These are phyloP conservation scores for Amanita rubescens DNA, from an alignment of 768 basidiomycete species.

Conservation along the genomic window DNA sequence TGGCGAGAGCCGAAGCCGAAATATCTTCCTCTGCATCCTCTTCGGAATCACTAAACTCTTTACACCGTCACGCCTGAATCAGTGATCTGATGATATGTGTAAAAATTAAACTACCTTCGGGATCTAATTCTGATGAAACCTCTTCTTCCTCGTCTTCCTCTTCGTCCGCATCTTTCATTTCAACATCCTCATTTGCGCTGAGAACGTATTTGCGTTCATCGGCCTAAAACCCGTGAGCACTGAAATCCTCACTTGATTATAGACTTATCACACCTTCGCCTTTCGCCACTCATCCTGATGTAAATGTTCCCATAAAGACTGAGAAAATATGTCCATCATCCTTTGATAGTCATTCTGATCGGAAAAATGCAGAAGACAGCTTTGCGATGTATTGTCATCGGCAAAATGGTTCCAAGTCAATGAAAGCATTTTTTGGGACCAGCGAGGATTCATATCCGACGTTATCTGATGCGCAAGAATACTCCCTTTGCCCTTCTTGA, in stretches of 20 bases:
- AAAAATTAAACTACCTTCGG: conserved; percentile 40
- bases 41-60: conserved; percentile 38
- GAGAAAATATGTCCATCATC: conserved; percentile 59
- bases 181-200: conserved; percentile 77
- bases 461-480: conserved; percentile 56
- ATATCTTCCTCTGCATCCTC: conserved; percentile 37
- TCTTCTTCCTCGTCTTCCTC: conserved; percentile 79
- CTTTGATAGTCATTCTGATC: conserved; percentile 45
- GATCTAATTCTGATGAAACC: conserved; percentile 59
- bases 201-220: conserved; percentile 87
- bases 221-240: conserved; percentile 29
- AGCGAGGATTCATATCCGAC: conserved; percentile 66
- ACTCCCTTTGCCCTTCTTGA: conserved; percentile 41
- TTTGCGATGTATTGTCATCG: conserved; percentile 46
- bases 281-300: conserved; percentile 73
- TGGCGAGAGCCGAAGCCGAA: conserved; percentile 32
- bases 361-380: conserved; percentile 79
- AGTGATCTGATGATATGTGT: neutral
- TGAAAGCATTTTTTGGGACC: conserved; percentile 53
- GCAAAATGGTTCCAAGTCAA: conserved; percentile 84
- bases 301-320: conserved; percentile 73
- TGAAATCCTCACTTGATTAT: neutral
- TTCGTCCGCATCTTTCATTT: conserved; percentile 74
- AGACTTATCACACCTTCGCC: conserved; percentile 50
- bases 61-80: conserved; percentile 4